A percentile compares a stretch with the other conserved stretches of the same genome.
Evolutionary conservation across 1,284 basidiomycete species (phyloP).

Genomic region (Cutaneotrichosporon dermatis): DNA sequence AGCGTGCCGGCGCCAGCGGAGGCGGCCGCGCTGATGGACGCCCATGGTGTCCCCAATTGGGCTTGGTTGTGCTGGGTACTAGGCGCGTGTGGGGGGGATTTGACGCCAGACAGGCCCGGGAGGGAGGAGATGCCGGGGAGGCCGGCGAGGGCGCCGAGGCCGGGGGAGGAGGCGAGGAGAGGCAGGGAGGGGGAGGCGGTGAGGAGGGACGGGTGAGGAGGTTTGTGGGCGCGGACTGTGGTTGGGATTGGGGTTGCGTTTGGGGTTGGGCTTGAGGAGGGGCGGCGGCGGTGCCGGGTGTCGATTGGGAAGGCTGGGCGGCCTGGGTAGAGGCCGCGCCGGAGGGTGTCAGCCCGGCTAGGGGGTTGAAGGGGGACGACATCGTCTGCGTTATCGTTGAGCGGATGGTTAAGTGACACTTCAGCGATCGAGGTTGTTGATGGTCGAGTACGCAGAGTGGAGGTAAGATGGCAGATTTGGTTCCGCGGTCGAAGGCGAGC

Average conservation of each 20-base stretch:
- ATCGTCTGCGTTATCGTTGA: constrained; percentile 7
- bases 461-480: no score
- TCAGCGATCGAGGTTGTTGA: not conserved
- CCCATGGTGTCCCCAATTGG: not conserved
- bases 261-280: no score
- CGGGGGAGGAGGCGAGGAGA: not conserved
- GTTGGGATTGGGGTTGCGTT: not conserved
- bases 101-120: not conserved
- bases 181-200: not conserved
- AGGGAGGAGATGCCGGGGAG: not conserved
- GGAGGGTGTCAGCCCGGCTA: constrained; percentile 1
- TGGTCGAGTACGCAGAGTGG: no score
- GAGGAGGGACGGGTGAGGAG: no score
- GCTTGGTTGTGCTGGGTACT: no score
- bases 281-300: no score
- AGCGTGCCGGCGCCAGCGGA: not conserved
- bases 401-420: not conserved
- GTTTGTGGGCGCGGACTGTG: no score
- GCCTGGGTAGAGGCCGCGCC: not conserved
- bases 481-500: no score
- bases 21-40: not conserved
- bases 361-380: constrained; percentile 24
- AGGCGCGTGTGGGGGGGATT: not conserved
- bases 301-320: no score
- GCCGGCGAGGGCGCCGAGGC: constrained; percentile 1